Base-by-base conservation (phyloP, 1,284 basidiomycete genomes). In the Polyporus tsugae region DNA sequence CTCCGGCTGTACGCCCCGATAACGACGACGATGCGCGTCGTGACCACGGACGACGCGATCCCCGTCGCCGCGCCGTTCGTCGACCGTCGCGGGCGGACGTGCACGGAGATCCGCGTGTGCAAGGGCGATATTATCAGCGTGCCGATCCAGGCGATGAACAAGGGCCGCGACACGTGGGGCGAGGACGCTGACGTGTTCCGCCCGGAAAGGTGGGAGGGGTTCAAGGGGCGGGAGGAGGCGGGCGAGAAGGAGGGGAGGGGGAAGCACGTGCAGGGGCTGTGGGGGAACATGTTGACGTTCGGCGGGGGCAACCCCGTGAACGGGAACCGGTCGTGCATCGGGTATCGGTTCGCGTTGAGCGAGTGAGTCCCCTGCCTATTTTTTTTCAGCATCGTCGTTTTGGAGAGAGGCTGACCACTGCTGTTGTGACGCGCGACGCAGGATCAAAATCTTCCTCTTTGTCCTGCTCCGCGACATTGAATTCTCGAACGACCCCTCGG, bases 251-350 rank as follows among this genome's bases (percentile, higher is more conserved):
- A 11, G 33, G 66, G 63, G 19, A 65, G 64, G 67, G 39, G 61
- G 63, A 81, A 82, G 67, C 79, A 80, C 10, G 84, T 91, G 41
- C 87, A 86, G 36, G 91, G 90, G 22, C 77, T 92, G 65, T 91
- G 86, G 79, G 85, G 89, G 1, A 88, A 89, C 74, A 84, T 86
- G 36, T 75, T 93, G 65, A 91, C 91, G 19, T 94, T 93, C 80
- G 79, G 91, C 60, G 85, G 84, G 70, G 86, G 86, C 65, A 83
- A 81, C 69, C 75, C 82, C 13, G 70, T 82, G 57, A 85, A 84
- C 66, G 91, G 90, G 33, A 86, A 88, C 71, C 81, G 92, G 65
- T 88, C 89, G 49, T 93, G 91, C 76, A 91, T 93, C 73, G 91
- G 91, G 7, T 92, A 88, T 77, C 85, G 86, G 73, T 93, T 94